These are phyloP conservation scores for Stagonosporopsis cucurbitacearum DNA, from an alignment of 2,329 filamentous ascomycete species.

Conservation along the genomic window DNA sequence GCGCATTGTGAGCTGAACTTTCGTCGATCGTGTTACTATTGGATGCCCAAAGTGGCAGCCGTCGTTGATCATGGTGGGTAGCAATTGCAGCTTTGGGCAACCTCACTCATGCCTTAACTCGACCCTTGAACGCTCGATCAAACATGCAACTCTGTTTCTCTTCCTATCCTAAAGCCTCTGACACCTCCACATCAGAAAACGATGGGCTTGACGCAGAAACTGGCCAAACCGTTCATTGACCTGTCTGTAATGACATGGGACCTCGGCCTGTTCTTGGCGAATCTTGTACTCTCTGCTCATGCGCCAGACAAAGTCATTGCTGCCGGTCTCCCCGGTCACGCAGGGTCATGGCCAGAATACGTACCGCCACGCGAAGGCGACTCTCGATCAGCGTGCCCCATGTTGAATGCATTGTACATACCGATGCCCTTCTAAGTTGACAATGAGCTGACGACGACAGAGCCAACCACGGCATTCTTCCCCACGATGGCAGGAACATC, in stretches of 20 bases:
- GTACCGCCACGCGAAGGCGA: slow-evolving; percentile 46
- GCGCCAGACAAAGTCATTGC: slow-evolving; percentile 49
- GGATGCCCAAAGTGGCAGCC: slow-evolving; percentile 1
- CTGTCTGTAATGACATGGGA: slow-evolving; percentile 50
- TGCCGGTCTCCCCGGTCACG: slow-evolving; percentile 42
- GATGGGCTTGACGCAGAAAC: slow-evolving; percentile 24
- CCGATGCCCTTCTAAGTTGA: no score
- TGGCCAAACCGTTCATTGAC: slow-evolving; percentile 42
- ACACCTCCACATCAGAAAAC: background rate
- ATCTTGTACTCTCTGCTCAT: slow-evolving; percentile 46
- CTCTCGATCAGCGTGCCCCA: slow-evolving; percentile 33
- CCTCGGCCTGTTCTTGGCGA: slow-evolving; percentile 48
- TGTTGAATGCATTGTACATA: slow-evolving; percentile 34
- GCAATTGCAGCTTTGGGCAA: background rate
- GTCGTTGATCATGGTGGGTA: background rate
- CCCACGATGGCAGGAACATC: slow-evolving; percentile 42
- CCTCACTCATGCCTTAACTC: background rate
- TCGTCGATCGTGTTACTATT: slow-evolving; percentile 6
- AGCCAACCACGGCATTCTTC: slow-evolving; percentile 44
- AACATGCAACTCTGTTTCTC: background rate
- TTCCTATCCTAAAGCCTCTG: background rate
- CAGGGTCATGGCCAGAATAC: slow-evolving; percentile 48
- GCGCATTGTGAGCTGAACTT: slow-evolving; percentile 11
- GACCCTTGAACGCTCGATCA: background rate
- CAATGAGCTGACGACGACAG: slow-evolving; percentile 12